A percentile compares a stretch with the other conserved stretches of the same genome.
phyloP scores from a whole-genome alignment of 208 protist species.

The Trypanosoma melophagium region DNA sequence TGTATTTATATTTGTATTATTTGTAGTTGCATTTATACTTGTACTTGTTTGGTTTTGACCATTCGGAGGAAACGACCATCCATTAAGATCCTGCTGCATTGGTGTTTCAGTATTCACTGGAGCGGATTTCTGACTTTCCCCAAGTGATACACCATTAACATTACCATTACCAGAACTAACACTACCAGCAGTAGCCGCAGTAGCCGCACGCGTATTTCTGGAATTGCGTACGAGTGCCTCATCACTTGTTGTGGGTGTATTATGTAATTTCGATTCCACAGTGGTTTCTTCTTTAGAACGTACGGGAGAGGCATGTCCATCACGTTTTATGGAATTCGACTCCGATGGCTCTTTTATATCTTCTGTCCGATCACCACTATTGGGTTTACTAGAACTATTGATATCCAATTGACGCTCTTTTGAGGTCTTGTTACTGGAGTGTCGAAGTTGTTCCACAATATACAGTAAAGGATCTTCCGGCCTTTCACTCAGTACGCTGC shows the following conservation, averaged over 20 bases:
- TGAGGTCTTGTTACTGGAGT: background rate
- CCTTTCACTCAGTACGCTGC: constrained; percentile 39
- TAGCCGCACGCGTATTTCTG: background rate
- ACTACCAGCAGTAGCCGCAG: no score
- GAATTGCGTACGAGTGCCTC: no score
- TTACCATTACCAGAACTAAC: background rate
- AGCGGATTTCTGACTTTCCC: background rate
- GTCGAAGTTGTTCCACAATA: constrained; percentile 37
- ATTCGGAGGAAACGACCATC: background rate
- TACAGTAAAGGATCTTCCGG: constrained; percentile 51
- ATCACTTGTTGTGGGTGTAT: no score
- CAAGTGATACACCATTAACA: background rate
- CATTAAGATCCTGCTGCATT: background rate
- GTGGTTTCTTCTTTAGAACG: no score
- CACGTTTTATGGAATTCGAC: background rate
- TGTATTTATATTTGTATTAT: background rate
- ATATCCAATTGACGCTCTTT: constrained; percentile 2
- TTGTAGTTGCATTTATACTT: no score
- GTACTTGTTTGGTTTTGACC: no score
- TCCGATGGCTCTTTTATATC: background rate
- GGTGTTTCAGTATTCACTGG: constrained; percentile 1
- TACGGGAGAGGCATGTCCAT: background rate
- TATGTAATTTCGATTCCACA: no score
- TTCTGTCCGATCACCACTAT: background rate
- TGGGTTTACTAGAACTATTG: background rate